A percentile compares a stretch with the other conserved stretches of the same genome.
These are phyloP conservation scores for Cunninghamia lanceolata DNA, from an alignment of 75 land plant genomes.

Conservation along the genomic window DNA sequence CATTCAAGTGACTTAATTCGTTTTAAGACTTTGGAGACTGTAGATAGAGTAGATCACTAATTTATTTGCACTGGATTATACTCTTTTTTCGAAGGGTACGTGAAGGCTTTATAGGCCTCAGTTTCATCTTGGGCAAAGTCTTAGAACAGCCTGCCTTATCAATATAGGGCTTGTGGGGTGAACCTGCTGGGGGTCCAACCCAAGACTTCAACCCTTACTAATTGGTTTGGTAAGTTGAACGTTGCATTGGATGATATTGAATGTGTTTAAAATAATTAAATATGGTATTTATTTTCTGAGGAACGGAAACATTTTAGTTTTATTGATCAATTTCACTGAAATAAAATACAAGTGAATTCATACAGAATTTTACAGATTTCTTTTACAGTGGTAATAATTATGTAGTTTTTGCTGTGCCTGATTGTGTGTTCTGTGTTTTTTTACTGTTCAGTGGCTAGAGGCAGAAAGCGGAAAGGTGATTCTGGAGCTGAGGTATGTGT, in stretches of 20 bases:
- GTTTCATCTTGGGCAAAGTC: too few relatives aligned
- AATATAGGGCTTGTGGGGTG: too few relatives aligned
- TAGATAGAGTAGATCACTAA: constrained; percentile 3
- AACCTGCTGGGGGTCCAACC: too few relatives aligned
- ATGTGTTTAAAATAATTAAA: neutral
- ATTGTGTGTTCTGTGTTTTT: neutral
- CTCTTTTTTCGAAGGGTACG: neutral
- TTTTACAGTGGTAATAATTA: neutral
- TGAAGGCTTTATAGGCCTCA: too few relatives aligned
- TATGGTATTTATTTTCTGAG: neutral
- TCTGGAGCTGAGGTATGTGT: constrained; percentile 47
- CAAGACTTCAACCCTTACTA: too few relatives aligned
- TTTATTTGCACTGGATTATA: neutral
- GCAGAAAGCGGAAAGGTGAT: constrained; percentile 76
- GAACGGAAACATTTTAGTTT: neutral
- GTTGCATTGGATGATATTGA: too few relatives aligned
- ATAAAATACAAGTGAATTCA: neutral
- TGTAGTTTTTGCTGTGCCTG: neutral
- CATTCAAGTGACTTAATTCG: neutral
- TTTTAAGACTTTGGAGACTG: neutral
- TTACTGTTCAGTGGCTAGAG: constrained; percentile 52
- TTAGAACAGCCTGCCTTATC: too few relatives aligned
- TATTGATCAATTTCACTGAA: neutral
- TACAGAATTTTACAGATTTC: neutral
- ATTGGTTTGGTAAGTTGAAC: too few relatives aligned